These are phyloP conservation scores for Serpula lacrymans DNA, from an alignment of 768 basidiomycete genomes.

Conservation along the genomic window DNA sequence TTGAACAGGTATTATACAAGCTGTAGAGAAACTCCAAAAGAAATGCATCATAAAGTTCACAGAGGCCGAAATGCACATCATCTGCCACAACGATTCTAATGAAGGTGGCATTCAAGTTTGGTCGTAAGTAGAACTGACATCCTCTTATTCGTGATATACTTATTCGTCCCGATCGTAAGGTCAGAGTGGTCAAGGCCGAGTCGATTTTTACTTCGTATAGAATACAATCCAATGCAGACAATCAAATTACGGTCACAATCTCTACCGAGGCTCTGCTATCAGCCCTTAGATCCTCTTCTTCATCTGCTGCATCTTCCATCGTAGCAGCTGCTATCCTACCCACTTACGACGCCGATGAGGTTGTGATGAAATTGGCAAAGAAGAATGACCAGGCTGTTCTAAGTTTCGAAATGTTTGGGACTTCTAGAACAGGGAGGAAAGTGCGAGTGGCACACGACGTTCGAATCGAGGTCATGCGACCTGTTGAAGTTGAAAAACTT, in stretches of 20 bases:
- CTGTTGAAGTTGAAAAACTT: conserved; percentile 66
- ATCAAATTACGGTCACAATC: conserved; percentile 76
- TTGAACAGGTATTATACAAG: conserved; percentile 66
- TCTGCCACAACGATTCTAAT: conserved; percentile 76
- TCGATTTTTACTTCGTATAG: conserved; percentile 75
- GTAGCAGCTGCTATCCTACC: conserved; percentile 25
- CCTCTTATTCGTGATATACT: not conserved
- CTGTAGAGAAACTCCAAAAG: conserved; percentile 81
- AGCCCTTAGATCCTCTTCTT: conserved; percentile 63
- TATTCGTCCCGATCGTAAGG: conserved; percentile 7
- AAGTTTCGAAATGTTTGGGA: conserved; percentile 68
- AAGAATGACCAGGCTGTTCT: conserved; percentile 78
- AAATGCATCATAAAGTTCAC: conserved; percentile 80
- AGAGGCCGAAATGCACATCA: conserved; percentile 71
- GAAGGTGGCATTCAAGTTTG: conserved; percentile 89
- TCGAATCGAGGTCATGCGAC: conserved; percentile 75
- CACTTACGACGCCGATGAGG: conserved; percentile 54
- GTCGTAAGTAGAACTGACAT: conserved; percentile 49
- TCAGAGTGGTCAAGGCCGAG: conserved; percentile 60
- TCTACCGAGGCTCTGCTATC: conserved; percentile 71
- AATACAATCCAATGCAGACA: conserved; percentile 81
- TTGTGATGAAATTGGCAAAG: conserved; percentile 84
- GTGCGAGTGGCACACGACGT: conserved; percentile 78
- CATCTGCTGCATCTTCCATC: conserved; percentile 41
- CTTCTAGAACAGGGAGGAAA: conserved; percentile 58